phyloP scores from a whole-genome alignment of 495 filamentous ascomycete species.

The Podospora tetraspora region DNA sequence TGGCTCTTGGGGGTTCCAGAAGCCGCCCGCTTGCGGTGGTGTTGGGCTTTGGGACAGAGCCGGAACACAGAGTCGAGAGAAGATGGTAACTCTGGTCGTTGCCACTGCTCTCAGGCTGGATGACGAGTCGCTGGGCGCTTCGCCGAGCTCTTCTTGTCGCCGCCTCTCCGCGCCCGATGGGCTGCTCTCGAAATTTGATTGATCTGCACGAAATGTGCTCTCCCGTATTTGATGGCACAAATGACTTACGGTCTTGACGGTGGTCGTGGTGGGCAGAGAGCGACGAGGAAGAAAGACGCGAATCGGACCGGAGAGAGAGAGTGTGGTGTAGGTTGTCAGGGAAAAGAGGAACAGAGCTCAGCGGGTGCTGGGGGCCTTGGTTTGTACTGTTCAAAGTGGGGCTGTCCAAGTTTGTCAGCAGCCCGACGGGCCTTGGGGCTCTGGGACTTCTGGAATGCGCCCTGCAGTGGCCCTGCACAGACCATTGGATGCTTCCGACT shows the following conservation, averaged over 20 bases:
- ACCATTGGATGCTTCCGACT: no score
- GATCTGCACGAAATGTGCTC: background rate
- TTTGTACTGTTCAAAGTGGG: slow-evolving; percentile 2
- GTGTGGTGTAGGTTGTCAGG: background rate
- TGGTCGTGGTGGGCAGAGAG: slow-evolving; percentile 3
- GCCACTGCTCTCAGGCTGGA: background rate
- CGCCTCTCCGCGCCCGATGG: background rate
- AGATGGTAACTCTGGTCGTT: no score
- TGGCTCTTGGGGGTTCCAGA: background rate
- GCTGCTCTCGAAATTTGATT: background rate
- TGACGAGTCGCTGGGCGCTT: background rate
- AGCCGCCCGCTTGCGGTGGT: background rate
- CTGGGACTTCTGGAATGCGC: background rate
- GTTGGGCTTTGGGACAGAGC: background rate
- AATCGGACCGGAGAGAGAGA: background rate
- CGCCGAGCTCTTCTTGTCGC: background rate
- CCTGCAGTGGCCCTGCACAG: background rate
- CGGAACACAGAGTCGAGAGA: background rate
- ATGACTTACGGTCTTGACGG: background rate
- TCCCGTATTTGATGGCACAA: background rate
- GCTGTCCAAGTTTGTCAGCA: background rate
- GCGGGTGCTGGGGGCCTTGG: background rate
- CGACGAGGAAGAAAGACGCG: background rate
- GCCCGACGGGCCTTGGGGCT: background rate
- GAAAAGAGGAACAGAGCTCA: background rate